Conservation (phyloP, 495 filamentous ascomycete genomes). For the Letharia lupina region DNA sequence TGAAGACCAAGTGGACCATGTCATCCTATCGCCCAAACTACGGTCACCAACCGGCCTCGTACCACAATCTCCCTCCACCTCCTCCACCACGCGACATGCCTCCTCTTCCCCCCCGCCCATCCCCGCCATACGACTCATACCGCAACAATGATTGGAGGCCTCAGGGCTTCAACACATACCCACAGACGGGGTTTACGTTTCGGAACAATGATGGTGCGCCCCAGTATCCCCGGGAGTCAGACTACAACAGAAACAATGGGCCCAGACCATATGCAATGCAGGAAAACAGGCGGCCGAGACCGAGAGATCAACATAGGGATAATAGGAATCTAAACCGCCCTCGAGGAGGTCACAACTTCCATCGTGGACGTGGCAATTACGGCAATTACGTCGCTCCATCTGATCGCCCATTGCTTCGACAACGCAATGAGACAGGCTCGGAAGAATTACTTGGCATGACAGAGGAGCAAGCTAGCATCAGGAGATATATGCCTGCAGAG, state of each 20-base stretch:
- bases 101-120: slow-evolving; percentile 13
- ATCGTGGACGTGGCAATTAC: slow-evolving; percentile 18
- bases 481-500: slow-evolving; percentile 41
- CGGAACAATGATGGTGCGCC: slow-evolving; percentile 24
- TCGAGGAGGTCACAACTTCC: slow-evolving; percentile 8
- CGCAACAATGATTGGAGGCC: slow-evolving; percentile 12
- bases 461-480: slow-evolving; percentile 29
- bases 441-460: slow-evolving; percentile 31
- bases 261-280: slow-evolving; percentile 1
- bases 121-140: slow-evolving; percentile 13
- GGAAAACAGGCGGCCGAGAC: slow-evolving; percentile 1
- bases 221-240: slow-evolving; percentile 16
- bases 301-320: slow-evolving; percentile 8
- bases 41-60: background rate
- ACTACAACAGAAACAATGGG: slow-evolving; percentile 9
- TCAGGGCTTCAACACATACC: slow-evolving; percentile 8
- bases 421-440: slow-evolving; percentile 30
- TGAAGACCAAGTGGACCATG: slow-evolving; percentile 2
- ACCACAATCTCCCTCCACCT: slow-evolving; percentile 14
- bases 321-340: slow-evolving; percentile 18
- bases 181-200: slow-evolving; percentile 38
- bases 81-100: slow-evolving; percentile 21
- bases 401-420: slow-evolving; percentile 40
- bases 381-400: slow-evolving; percentile 32
- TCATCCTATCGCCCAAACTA: slow-evolving; percentile 18